phyloP scores from a whole-genome alignment of 176 grass and related monocot species.

The Oryza officinalis region DNA sequence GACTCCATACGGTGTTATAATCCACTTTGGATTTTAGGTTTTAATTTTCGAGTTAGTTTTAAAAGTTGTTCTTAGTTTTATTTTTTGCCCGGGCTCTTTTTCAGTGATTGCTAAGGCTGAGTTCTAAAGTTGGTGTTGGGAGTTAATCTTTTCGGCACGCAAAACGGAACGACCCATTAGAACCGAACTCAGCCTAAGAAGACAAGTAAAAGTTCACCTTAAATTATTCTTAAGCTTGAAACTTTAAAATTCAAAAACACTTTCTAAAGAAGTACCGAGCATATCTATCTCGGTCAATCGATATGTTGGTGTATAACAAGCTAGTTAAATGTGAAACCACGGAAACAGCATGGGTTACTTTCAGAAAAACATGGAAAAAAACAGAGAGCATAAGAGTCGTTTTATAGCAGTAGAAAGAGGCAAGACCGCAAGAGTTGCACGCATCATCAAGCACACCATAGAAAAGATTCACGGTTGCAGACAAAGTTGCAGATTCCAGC shows the following conservation, averaged over 20 bases:
- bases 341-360: not conserved
- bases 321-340: no score
- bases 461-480: not conserved
- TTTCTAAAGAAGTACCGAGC: no score
- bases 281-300: not conserved
- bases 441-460: not conserved
- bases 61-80: no score
- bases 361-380: not conserved
- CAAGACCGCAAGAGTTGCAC: not conserved
- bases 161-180: no score
- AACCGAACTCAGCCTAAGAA: no score
- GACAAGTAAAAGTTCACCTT: not conserved
- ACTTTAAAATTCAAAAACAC: not conserved
- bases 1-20: no score
- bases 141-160: no score
- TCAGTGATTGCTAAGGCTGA: no score
- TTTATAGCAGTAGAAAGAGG: not conserved
- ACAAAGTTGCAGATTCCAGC: conserved; percentile 37
- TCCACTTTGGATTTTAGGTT: no score
- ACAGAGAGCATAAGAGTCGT: not conserved
- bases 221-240: not conserved
- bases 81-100: no score
- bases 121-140: no score
- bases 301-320: not conserved
- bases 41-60: no score